These are phyloP conservation scores for Mortierella sp. DNA, from an alignment of 371 early-diverging fungal genomes.

Conservation along the genomic window DNA sequence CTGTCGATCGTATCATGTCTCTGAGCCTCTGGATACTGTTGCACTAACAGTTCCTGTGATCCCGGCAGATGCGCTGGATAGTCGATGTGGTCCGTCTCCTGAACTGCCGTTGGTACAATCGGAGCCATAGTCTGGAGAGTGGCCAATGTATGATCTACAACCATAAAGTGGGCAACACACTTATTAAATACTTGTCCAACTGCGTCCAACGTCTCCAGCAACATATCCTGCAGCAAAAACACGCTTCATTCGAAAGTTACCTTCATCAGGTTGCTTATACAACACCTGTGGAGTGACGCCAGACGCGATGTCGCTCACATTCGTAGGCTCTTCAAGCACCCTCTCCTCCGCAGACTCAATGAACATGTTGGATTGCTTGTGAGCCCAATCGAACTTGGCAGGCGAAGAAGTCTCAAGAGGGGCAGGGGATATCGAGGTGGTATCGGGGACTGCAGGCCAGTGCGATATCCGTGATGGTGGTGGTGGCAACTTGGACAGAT, in stretches of 20 bases:
- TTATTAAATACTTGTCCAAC: no score
- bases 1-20: background rate
- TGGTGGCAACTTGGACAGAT: background rate
- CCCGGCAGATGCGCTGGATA: background rate
- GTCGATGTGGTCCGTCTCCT: background rate
- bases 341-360: background rate
- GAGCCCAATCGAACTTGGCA: slow-evolving; percentile 15
- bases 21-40: background rate
- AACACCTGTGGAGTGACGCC: background rate
- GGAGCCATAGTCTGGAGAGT: background rate
- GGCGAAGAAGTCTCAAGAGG: background rate
- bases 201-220: no score
- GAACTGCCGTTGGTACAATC: background rate
- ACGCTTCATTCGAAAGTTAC: background rate
- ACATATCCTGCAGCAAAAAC: background rate
- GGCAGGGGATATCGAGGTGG: background rate
- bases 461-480: slow-evolving; percentile 1
- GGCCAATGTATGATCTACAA: background rate
- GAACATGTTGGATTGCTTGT: slow-evolving; percentile 10
- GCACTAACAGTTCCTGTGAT: background rate
- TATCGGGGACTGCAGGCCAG: background rate
- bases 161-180: no score
- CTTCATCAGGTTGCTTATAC: background rate
- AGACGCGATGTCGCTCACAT: background rate
- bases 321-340: background rate